Evolutionary conservation across 495 filamentous ascomycete species (phyloP), one percentile per base, ranked within the genome.

Genomic region (Neurospora sp.): DNA sequence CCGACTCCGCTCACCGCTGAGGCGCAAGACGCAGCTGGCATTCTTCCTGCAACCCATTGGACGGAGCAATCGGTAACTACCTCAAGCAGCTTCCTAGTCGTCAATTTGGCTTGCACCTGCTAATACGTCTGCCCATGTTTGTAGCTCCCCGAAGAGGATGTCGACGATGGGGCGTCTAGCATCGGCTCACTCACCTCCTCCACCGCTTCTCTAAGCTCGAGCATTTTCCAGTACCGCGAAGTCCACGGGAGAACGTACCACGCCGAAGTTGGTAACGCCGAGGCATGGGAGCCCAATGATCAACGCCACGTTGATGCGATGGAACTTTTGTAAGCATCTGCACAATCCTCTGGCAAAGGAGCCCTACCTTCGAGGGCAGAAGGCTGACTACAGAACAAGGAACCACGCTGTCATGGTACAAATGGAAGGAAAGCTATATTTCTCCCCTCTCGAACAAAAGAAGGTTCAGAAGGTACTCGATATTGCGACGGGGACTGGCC

Each of bases 401-500:
- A 1, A 62, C 3, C 54, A 62, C 54, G 23, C 54, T 9, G 0
- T 62, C 4, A 8, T 31, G 54, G 0, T 62, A 35, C 54, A 62
- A 9, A 0, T 76, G 44, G 75, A 80, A 9, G 82, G 79, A 27
- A 82, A 82, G 66, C 72, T 90, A 0, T 87, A 83, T 75, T 79
- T 87, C 60, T 85, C 88, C 0, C 88, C 89, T 11, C 77, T 90
- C 3, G 69, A 77, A 35, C 5, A 18, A 1, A 35, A 62, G 27
- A 77, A 86, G 20, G 85, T 87, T 4, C 76, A 85, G 66, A 78
- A 79, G 69, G 86, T 90, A 12, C 84, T 91, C 16, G 90, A 90
- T 76, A 83, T 90, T 40, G 88, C 88, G 40, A 90, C 87, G 3
- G 88, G 90, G 1, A 87, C 87, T 87, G 90, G 9, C 6, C 89